These are phyloP conservation scores for Nectriaceae sp. DNA, from an alignment of 2,329 filamentous ascomycete species.

Conservation along the genomic window DNA sequence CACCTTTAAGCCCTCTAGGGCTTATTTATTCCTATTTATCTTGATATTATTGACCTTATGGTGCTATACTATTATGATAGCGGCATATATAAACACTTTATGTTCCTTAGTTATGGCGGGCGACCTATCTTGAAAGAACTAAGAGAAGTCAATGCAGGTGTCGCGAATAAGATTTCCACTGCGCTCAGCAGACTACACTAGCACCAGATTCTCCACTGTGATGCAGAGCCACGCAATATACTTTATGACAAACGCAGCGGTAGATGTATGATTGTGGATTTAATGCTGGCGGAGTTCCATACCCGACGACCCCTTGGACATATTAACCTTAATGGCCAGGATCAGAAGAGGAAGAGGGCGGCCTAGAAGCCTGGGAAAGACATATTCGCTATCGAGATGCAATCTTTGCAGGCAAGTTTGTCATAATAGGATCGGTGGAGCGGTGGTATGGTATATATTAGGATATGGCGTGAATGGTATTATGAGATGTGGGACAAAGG, in stretches of 20 bases:
- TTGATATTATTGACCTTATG: slow-evolving; percentile 32
- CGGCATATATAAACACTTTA: slow-evolving; percentile 31
- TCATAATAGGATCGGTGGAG: too few species aligned
- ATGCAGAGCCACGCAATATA: slow-evolving; percentile 35
- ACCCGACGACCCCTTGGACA: slow-evolving; percentile 20
- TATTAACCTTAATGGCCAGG: slow-evolving; percentile 17
- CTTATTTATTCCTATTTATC: slow-evolving; percentile 35
- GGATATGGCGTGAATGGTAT: too few species aligned
- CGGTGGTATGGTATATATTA: too few species aligned
- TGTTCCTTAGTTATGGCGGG: slow-evolving; percentile 36
- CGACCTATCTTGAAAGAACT: slow-evolving; percentile 4
- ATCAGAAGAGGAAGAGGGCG: slow-evolving; percentile 25
- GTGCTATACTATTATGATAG: slow-evolving; percentile 34
- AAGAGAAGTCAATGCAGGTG: background rate
- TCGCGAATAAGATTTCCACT: slow-evolving; percentile 4
- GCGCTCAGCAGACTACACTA: slow-evolving; percentile 15
- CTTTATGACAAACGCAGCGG: slow-evolving; percentile 27
- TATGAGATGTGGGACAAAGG: too few species aligned
- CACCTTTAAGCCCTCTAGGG: slow-evolving; percentile 33
- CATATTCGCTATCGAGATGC: slow-evolving; percentile 16
- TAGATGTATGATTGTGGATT: slow-evolving; percentile 35
- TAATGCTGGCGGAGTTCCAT: slow-evolving; percentile 30
- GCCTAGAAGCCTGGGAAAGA: slow-evolving; percentile 15
- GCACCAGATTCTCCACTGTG: slow-evolving; percentile 26
- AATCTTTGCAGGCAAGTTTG: slow-evolving; percentile 8